Percentiles rank a stretch among this genome's conserved stretches.
These are phyloP conservation scores for Pyronema omphalodes DNA, from an alignment of 495 filamentous ascomycete genomes.

Conservation along the genomic window DNA sequence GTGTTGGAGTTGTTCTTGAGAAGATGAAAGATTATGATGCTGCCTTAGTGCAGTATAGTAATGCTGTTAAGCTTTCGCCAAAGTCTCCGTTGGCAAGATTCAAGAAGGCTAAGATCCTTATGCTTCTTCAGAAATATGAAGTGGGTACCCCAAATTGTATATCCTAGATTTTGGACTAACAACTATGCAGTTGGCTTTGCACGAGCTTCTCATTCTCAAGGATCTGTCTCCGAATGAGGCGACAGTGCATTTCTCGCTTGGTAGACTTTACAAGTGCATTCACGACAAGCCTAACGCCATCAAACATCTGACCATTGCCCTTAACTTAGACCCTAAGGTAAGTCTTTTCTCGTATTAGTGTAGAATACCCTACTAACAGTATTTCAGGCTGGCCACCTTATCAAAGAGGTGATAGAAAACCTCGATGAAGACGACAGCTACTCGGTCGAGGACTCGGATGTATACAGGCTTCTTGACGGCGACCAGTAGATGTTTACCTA, in stretches of 20 bases:
- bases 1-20: conserved; percentile 75
- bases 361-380: conserved; percentile 15
- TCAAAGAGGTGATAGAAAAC: conserved; percentile 82
- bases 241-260: conserved; percentile 84
- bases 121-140: conserved; percentile 46
- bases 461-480: conserved; percentile 20
- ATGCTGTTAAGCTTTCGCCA: conserved; percentile 66
- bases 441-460: conserved; percentile 24
- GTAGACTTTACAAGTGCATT: conserved; percentile 65
- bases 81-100: conserved; percentile 63
- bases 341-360: conserved; percentile 7
- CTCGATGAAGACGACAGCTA: conserved; percentile 73
- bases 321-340: conserved; percentile 96
- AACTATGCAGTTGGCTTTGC: conserved; percentile 41
- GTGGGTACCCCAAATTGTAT: not conserved
- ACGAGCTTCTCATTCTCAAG: conserved; percentile 65
- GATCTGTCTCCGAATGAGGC: conserved; percentile 86
- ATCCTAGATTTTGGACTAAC: not conserved
- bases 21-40: conserved; percentile 60
- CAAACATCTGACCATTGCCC: conserved; percentile 76
- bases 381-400: conserved; percentile 60
- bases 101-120: conserved; percentile 74
- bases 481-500: conserved; percentile 3
- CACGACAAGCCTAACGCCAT: conserved; percentile 66
- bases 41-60: conserved; percentile 60